phyloP scores from a whole-genome alignment of 2,329 filamentous ascomycete species.

The Ceratocystiopsis sp. region DNA sequence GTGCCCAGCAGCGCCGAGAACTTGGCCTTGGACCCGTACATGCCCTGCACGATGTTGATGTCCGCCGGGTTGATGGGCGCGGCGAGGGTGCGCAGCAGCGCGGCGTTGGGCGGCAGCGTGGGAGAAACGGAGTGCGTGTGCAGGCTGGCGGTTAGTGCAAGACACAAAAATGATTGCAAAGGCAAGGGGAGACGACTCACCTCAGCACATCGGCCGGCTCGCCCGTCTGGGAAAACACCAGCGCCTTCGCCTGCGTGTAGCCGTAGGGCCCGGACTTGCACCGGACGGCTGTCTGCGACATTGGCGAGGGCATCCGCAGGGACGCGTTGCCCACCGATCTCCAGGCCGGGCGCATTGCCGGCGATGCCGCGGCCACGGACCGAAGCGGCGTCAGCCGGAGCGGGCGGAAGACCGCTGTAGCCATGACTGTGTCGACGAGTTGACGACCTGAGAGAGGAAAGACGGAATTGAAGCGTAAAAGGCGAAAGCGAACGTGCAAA shows the following conservation, averaged over 20 bases:
- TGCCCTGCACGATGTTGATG: constrained; percentile 94
- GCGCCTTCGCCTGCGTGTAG: constrained; percentile 72
- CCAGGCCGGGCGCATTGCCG: not conserved
- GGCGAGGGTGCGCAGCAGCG: constrained; percentile 77
- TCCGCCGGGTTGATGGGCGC: constrained; percentile 93
- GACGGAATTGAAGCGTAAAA: not conserved
- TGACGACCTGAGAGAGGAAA: not conserved
- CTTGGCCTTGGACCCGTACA: constrained; percentile 72
- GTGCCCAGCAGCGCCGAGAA: constrained; percentile 66
- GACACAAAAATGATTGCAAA: not conserved
- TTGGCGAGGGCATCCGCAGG: too few relatives aligned
- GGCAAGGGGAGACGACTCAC: constrained; percentile 19
- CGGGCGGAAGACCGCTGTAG: constrained; percentile 3
- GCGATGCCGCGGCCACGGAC: not conserved
- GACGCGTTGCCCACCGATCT: not conserved
- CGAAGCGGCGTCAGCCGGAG: constrained; percentile 2
- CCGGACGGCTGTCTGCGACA: constrained; percentile 14
- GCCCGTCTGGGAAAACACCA: constrained; percentile 58
- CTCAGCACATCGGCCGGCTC: constrained; percentile 55
- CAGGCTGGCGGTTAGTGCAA: constrained; percentile 25
- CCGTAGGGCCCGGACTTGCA: constrained; percentile 50
- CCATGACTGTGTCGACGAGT: not conserved
- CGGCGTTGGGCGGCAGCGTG: constrained; percentile 40
- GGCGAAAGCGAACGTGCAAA: not conserved
- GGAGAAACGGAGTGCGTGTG: constrained; percentile 66